Base-by-base conservation (phyloP, 441 rosid species). In the Flueggea neowawraea region DNA sequence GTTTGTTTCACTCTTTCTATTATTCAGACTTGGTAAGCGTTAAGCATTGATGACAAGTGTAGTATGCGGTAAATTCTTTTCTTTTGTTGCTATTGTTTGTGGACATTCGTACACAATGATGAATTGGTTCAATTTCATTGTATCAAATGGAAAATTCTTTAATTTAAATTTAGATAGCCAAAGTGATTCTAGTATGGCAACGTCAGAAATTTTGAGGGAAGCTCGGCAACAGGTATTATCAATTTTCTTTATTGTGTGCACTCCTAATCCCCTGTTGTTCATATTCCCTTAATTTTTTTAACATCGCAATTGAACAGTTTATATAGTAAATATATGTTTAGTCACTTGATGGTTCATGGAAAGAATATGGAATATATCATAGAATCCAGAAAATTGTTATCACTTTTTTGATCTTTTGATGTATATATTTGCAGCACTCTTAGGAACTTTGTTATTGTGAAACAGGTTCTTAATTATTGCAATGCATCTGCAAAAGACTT, bases 401-500 rank as follows among this genome's bases (percentile, higher is more conserved):
- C 50, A 47, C 58, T 57, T 57, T 61, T 17, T 48, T 39, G 12
- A 16, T 22, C 15, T 15, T 28, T 43, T 16, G 58, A 13, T 31
- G 44, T 41, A 28, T 57, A 4, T 47, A 14, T 47, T 11, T 47
- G n/a, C n/a, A 47, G 41, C 41, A 36, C 41, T 36, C 6, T 36
- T 36, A 36, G 41, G 41, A 36, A 5, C 9, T 36, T 36, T 36
- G 41, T 36, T 47, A 22, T 62, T 36, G 55, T 52, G 50, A 61
- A 12, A 69, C 68, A 94, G 98, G 97, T 91, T 57, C 99, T 95
- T 71, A 82, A 89, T 55, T 81, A 81, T 69, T 91, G 72, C 79
- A 95, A 84, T 82, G 99, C 99, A 52, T 86, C 97, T 59, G 78
- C 83, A 45, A 86, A 82, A 75, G 87, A 88, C 62, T 95, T 91